These are phyloP conservation scores for Candida koratica DNA, from an alignment of 805 yeast species.

Conservation along the genomic window DNA sequence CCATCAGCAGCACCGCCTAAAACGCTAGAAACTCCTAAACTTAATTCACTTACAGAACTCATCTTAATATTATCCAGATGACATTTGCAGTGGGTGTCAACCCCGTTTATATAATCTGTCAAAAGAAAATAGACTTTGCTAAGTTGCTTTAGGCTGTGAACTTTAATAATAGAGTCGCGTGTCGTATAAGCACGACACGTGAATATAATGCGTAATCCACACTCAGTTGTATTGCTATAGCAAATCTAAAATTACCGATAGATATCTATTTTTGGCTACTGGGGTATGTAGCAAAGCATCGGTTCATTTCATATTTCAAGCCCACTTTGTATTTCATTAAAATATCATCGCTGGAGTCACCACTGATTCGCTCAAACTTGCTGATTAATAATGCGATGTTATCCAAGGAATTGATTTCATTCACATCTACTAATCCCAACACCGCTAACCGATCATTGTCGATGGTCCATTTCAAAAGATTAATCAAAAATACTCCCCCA, in stretches of 20 bases:
- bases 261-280: too few relatives aligned
- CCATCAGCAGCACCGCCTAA: slow-evolving; percentile 8
- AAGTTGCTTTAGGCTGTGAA: too few relatives aligned
- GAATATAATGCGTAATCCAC: too few relatives aligned
- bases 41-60: slow-evolving; percentile 3
- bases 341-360: slow-evolving; percentile 27
- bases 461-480: slow-evolving; percentile 16
- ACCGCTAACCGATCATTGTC: slow-evolving; percentile 8
- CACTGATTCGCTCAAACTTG: slow-evolving; percentile 28
- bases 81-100: too few relatives aligned
- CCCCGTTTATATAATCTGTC: too few relatives aligned
- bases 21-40: slow-evolving; percentile 1
- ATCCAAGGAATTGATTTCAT: slow-evolving; percentile 11
- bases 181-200: too few relatives aligned
- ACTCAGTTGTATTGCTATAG: too few relatives aligned
- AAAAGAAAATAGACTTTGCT: too few relatives aligned
- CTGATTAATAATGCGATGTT: slow-evolving; percentile 21
- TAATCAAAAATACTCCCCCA: slow-evolving; percentile 36
- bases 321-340: slow-evolving; percentile 28
- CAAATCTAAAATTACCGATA: too few relatives aligned
- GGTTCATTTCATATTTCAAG: slow-evolving; percentile 11
- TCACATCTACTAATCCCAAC: slow-evolving; percentile 7
- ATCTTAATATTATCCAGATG: too few relatives aligned
- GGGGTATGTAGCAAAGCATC: slow-evolving; percentile 12
- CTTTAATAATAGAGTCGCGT: too few relatives aligned